Base-by-base conservation (phyloP, 1,139 yeast genomes). In the Arxiozyma slooffiae region DNA sequence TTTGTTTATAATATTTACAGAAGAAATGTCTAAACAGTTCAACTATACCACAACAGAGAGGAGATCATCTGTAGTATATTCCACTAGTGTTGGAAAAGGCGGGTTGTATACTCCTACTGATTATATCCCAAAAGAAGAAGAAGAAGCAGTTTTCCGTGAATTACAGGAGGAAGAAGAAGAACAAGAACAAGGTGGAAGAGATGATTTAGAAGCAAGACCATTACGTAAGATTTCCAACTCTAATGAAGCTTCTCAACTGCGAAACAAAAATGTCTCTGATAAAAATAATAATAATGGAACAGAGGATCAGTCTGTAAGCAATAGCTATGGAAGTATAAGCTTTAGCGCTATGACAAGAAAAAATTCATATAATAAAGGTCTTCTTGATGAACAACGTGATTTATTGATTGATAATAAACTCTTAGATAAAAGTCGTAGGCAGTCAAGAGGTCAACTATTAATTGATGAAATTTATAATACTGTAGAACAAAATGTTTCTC, bases 71-170 rank as follows among this genome's bases (percentile, higher is more conserved):
- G 58, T 64, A 18, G 58, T 65, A 6, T 64, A 61, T 50, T 65
- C 68, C 4, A 61, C 63, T 9, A 62, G 67, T 55, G 58, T 55
- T 22, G 68, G 67, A 14, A 65, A 64, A 51, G 63, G 61, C 16
- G 68, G 67, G 14, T 50, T 65, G 18, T 64, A 55, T 47, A 55
- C 57, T 9, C 67, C 69, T 6, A 55, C 60, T 6, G 69, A 64
- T 52, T 65, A 62, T 45, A 59, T 62, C 41, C 53, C 60, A 5
- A 53, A 49, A 8, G 52, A 50, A 39, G 59, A 57, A 23, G 57
- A 57, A 16, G 57, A 55, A 24, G 51, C 48, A 7, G 52, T 51
- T 4, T 24, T 41, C 7, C 50, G 51, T 14, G 57, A 57, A 9
- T 49, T 52, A 7, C 55, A 55, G 24, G 58, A 53, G 11, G 55